Base-by-base conservation (phyloP, 176 grass and related monocot species). In the Alloteropsis semialata region DNA sequence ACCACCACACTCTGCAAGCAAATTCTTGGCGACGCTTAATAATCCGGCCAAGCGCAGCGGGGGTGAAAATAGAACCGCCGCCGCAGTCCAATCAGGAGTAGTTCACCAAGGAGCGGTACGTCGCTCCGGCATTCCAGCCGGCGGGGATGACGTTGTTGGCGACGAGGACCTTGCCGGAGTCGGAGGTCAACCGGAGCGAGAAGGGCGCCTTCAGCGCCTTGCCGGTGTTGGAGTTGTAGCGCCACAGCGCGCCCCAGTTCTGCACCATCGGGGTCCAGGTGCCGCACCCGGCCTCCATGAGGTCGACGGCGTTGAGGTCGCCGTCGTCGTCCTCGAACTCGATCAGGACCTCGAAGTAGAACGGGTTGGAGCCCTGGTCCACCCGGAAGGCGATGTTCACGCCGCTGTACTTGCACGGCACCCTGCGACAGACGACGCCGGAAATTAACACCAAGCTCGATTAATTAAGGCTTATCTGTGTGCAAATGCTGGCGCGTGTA, bases 271-370 rank as follows among this genome's bases (percentile, higher is more conserved):
- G 69, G 1, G 69, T 78, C 93, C 93, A 96, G 0, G 41, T 33
- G 53, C 70, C 71, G 81, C 67, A 66, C 49, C 64, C 66, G n/a
- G 81, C 81, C 69, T 92, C 81, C 93, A 78, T 90, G 8, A 96
- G 29, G 2, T 84, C 69, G 16, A 93, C 90, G 21, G 85, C 39
- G 45, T 4, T 78, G 57, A 93, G 82, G 78, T 93, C 90, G 56
- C 93, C 93, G 71, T 93, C 93, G 38, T 81, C 93, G 42, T 81
- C 83, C 78, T 92, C 93, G 93, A 88, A 96, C 80, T 92, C 93
- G 41, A 96, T 59, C 3, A 93, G 65, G 7, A 96, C 88, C 53
- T 92, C 85, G 8, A 96, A 30, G 83, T 96, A 93, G 79, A 86
- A 87, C 0, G 90, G 87, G 85, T 93, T 96, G 1, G 88, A 85